These are phyloP conservation scores for Xylaria multiplex DNA, from an alignment of 2,329 filamentous ascomycete species.

Conservation along the genomic window DNA sequence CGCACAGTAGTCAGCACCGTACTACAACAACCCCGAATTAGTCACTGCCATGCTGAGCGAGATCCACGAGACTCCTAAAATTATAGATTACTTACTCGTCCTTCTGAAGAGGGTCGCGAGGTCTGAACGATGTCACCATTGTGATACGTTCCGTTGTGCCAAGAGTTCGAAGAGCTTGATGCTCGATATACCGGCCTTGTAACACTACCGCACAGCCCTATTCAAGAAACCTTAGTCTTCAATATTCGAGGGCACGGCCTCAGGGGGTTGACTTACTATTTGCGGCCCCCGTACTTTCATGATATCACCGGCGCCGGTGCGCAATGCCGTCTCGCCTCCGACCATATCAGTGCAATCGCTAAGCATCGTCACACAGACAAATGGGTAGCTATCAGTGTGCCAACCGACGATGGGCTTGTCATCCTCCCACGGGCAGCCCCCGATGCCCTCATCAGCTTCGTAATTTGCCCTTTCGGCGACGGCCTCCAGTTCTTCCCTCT, in stretches of 20 bases:
- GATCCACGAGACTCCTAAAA: too few species aligned
- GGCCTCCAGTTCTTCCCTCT: slow-evolving; percentile 54
- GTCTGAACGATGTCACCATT: slow-evolving; percentile 73
- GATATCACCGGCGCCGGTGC: slow-evolving; percentile 62
- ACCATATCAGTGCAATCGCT: slow-evolving; percentile 71
- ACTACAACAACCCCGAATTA: slow-evolving; percentile 3
- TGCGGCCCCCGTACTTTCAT: slow-evolving; percentile 68
- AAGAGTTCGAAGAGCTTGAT: slow-evolving; percentile 68
- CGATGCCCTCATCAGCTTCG: slow-evolving; percentile 47
- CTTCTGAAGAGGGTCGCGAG: slow-evolving; percentile 61
- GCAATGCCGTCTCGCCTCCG: slow-evolving; percentile 72
- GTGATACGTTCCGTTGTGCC: slow-evolving; percentile 70
- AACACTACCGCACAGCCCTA: slow-evolving; percentile 72
- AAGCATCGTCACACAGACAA: slow-evolving; percentile 76
- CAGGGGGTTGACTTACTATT: slow-evolving; percentile 59
- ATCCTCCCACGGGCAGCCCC: slow-evolving; percentile 53
- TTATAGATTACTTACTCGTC: slow-evolving; percentile 57
- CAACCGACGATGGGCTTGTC: slow-evolving; percentile 67
- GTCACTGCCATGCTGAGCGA: neutral
- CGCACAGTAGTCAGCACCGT: slow-evolving; percentile 69
- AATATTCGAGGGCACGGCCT: slow-evolving; percentile 5
- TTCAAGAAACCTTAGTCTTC: slow-evolving; percentile 5
- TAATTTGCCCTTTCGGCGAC: slow-evolving; percentile 49
- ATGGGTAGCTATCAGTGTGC: slow-evolving; percentile 73
- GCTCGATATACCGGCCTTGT: slow-evolving; percentile 74